phyloP scores from a whole-genome alignment of 495 filamentous ascomycete genomes.

The Extremus antarcticus region DNA sequence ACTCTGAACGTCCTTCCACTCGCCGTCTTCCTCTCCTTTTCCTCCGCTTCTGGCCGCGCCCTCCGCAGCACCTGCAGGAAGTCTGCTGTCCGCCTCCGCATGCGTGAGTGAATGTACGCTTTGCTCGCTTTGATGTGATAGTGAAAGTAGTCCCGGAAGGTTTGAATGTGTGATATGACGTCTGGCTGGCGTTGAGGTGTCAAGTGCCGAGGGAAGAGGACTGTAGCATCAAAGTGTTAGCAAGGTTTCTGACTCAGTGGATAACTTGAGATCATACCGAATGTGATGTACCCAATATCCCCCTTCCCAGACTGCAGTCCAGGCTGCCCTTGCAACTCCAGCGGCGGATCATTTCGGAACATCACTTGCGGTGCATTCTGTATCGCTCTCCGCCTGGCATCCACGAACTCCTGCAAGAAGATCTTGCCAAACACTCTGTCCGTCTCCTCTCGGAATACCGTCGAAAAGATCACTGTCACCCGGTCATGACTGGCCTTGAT shows the following conservation, averaged over 20 bases:
- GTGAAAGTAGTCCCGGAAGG: slow-evolving; percentile 99
- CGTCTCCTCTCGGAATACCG: slow-evolving; percentile 93
- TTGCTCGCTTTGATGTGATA: slow-evolving; percentile 96
- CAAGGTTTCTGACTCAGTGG: neutral
- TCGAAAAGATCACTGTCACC: slow-evolving; percentile 98
- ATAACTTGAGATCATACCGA: slow-evolving; percentile 62
- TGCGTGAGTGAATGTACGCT: slow-evolving; percentile 96
- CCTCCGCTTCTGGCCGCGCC: slow-evolving; percentile 86
- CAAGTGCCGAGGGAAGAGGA: slow-evolving; percentile 90
- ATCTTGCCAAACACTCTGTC: slow-evolving; percentile 95
- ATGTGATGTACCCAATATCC: slow-evolving; percentile 93
- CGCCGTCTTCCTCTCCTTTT: slow-evolving; percentile 96
- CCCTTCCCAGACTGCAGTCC: slow-evolving; percentile 66
- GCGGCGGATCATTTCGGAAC: slow-evolving; percentile 85
- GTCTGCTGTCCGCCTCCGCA: slow-evolving; percentile 93
- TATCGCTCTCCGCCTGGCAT: slow-evolving; percentile 83
- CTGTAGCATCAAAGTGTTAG: slow-evolving; percentile 36
- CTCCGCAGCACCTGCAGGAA: slow-evolving; percentile 93
- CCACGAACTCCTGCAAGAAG: slow-evolving; percentile 91
- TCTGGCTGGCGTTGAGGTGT: slow-evolving; percentile 81
- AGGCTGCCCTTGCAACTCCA: slow-evolving; percentile 78
- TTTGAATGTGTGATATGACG: slow-evolving; percentile 97
- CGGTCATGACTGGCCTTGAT: slow-evolving; percentile 95
- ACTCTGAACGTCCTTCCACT: slow-evolving; percentile 76
- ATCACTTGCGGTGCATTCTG: slow-evolving; percentile 99